A percentile compares a stretch with the other conserved stretches of the same genome.
Evolutionary conservation across 495 filamentous ascomycete genomes (phyloP).

Genomic region (Annulohypoxylon stygium): DNA sequence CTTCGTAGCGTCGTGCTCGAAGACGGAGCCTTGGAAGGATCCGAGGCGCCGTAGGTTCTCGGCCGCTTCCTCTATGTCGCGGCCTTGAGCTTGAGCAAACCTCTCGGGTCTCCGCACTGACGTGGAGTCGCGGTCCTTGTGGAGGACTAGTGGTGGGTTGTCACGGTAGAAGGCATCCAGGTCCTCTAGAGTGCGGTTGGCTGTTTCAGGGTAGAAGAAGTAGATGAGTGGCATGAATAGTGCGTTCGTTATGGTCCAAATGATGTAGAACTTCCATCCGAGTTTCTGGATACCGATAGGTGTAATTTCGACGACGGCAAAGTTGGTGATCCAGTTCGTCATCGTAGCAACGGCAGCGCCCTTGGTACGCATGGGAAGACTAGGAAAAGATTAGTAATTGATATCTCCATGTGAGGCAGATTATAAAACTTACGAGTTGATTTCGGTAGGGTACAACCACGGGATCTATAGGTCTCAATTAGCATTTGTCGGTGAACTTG

Average conservation of each 20-base stretch:
- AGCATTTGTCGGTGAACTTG: not conserved
- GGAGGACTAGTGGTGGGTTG: conserved; percentile 58
- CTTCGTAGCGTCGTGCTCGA: conserved; percentile 27
- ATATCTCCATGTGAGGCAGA: not conserved
- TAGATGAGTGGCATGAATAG: conserved; percentile 73
- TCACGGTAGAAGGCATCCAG: conserved; percentile 61
- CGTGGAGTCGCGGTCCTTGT: conserved; percentile 51
- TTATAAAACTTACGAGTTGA: conserved; percentile 59
- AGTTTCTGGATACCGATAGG: conserved; percentile 71
- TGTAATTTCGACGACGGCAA: conserved; percentile 73
- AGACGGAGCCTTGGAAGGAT: conserved; percentile 31
- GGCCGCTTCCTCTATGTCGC: conserved; percentile 46
- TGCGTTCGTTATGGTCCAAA: conserved; percentile 71
- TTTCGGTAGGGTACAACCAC: conserved; percentile 75
- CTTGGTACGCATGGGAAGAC: conserved; percentile 68
- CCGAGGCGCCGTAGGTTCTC: conserved; percentile 30
- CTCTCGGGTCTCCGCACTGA: conserved; percentile 41
- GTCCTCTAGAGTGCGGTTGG: conserved; percentile 62
- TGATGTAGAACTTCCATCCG: conserved; percentile 74
- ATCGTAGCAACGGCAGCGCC: conserved; percentile 70
- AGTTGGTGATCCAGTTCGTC: conserved; percentile 74
- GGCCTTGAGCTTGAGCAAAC: conserved; percentile 37
- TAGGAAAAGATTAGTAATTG: conserved; percentile 22
- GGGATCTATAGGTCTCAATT: conserved; percentile 52
- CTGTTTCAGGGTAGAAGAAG: conserved; percentile 69